Evolutionary conservation across 164 flowering plant species (phyloP).

Genomic region (Vitis amurensis): DNA sequence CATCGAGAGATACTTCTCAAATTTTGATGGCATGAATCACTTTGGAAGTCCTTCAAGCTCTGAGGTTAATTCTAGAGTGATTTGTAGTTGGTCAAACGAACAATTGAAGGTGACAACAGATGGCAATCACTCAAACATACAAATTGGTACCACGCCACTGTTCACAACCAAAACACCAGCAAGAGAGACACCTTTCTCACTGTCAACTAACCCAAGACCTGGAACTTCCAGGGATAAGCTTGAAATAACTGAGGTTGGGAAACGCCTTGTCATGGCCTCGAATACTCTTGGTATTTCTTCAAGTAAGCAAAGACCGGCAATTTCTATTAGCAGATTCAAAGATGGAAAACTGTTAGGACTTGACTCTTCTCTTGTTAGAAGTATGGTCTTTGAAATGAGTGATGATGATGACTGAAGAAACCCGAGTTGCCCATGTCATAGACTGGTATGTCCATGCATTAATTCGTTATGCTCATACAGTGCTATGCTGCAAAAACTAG

Average conservation of each 20-base stretch:
- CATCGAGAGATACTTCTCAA: constrained; percentile 42
- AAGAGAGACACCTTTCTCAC: not conserved
- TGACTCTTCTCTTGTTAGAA: constrained; percentile 12
- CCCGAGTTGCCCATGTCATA: not conserved
- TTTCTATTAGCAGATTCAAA: constrained; percentile 19
- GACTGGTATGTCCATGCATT: not conserved
- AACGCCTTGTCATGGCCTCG: constrained; percentile 44
- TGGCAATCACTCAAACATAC: constrained; percentile 6
- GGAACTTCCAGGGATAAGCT: constrained; percentile 14
- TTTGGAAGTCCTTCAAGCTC: constrained; percentile 7
- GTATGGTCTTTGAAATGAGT: constrained; percentile 40
- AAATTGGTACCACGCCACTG: constrained; percentile 5
- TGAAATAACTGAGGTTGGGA: constrained; percentile 40
- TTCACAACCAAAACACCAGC: constrained; percentile 17
- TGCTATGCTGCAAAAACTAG: no score
- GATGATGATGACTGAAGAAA: constrained; percentile 32
- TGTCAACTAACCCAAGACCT: constrained; percentile 1
- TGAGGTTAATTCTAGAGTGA: constrained; percentile 1
- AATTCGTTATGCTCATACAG: no score
- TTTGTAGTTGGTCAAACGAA: not conserved
- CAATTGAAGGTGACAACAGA: constrained; percentile 11
- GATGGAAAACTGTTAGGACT: constrained; percentile 1
- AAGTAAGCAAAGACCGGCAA: constrained; percentile 20
- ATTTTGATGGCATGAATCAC: constrained; percentile 23
- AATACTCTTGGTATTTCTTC: constrained; percentile 31